A percentile compares a stretch with the other conserved stretches of the same genome.
Conservation (phyloP, 768 basidiomycete genomes). For the Epithele typhae region DNA sequence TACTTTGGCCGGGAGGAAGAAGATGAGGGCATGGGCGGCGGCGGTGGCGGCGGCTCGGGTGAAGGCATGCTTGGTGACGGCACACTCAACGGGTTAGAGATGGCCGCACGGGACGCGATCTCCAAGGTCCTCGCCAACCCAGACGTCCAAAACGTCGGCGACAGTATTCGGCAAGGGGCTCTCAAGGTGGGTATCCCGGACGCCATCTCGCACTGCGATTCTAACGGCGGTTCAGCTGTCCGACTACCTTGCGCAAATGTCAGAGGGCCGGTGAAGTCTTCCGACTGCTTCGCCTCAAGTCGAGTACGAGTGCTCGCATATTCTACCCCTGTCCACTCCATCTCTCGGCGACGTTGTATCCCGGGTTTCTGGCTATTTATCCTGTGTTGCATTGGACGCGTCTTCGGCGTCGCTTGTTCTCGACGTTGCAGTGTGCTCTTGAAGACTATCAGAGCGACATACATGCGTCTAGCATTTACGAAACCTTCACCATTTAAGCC, state of each 20-base stretch:
- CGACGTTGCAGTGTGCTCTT: no score
- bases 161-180: constrained; percentile 74
- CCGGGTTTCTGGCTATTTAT: no score
- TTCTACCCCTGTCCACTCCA: no score
- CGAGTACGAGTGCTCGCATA: no score
- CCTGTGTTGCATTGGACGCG: no score
- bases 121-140: constrained; percentile 74
- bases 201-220: neutral
- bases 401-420: no score
- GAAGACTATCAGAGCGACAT: no score
- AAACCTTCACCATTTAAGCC: no score
- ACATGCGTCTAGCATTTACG: no score
- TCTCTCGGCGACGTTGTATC: no score
- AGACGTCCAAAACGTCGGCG: constrained; percentile 82
- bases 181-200: constrained; percentile 57
- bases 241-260: constrained; percentile 33
- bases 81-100: constrained; percentile 49
- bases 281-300: no score
- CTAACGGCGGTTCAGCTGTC: constrained; percentile 39
- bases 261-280: constrained; percentile 12
- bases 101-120: constrained; percentile 73
- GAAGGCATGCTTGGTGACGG: constrained; percentile 51
- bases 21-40: constrained; percentile 50
- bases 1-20: constrained; percentile 96
- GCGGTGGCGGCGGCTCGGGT: constrained; percentile 37